These are phyloP conservation scores for Cruciata laevipes DNA, from an alignment of 257 asterid genomes.

Conservation along the genomic window DNA sequence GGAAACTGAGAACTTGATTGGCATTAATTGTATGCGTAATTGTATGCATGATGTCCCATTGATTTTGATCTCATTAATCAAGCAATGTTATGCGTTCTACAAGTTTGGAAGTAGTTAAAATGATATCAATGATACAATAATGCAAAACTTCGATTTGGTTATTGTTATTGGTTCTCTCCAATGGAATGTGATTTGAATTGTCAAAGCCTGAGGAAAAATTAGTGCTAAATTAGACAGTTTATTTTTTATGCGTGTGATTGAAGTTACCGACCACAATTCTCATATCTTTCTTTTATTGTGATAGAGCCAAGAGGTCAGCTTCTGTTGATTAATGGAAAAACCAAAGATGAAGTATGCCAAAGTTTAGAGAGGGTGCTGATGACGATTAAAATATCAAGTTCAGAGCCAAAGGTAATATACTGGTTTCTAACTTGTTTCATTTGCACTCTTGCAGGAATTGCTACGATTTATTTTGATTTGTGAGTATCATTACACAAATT, in stretches of 20 bases:
- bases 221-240: background rate
- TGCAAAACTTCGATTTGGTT: background rate
- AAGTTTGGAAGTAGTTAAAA: background rate
- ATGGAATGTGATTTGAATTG: background rate
- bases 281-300: slow-evolving; percentile 19
- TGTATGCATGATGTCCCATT: background rate
- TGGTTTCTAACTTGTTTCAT: background rate
- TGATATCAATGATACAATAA: background rate
- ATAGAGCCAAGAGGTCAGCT: slow-evolving; percentile 99
- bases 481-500: background rate
- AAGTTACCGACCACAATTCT: background rate
- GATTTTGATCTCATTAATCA: background rate
- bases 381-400: slow-evolving; percentile 82
- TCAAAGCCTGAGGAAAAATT: background rate
- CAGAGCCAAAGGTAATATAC: slow-evolving; percentile 72
- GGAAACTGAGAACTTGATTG: background rate
- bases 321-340: slow-evolving; percentile 81
- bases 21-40: background rate
- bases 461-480: background rate
- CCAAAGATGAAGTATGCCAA: slow-evolving; percentile 84
- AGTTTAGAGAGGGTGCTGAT: slow-evolving; percentile 92
- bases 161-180: background rate
- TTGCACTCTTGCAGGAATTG: background rate
- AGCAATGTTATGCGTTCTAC: background rate
- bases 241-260: slow-evolving; percentile 4